These are phyloP conservation scores for Moelleriella libera DNA, from an alignment of 2,329 filamentous ascomycete genomes.

Conservation along the genomic window DNA sequence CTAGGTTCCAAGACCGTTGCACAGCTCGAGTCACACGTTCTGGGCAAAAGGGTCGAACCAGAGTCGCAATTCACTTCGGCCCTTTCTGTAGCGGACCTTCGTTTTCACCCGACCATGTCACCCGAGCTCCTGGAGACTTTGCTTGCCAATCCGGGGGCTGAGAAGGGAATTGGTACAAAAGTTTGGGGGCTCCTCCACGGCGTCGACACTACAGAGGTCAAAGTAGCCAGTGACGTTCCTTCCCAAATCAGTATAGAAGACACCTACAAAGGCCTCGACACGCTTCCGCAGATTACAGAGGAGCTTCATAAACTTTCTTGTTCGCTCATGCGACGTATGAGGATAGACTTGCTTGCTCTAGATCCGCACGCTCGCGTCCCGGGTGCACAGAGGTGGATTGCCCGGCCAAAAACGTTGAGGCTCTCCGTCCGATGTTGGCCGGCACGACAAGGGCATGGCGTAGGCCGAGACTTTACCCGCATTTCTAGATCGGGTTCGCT, in stretches of 20 bases:
- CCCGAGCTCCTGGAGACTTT: slow-evolving; percentile 52
- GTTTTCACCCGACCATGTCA: slow-evolving; percentile 47
- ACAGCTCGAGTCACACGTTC: slow-evolving; percentile 40
- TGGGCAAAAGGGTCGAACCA: slow-evolving; percentile 15
- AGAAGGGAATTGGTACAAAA: slow-evolving; percentile 55
- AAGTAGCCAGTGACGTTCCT: slow-evolving; percentile 56
- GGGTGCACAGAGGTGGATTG: slow-evolving; percentile 47
- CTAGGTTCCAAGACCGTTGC: slow-evolving; percentile 57
- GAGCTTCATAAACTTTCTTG: slow-evolving; percentile 55
- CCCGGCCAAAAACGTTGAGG: slow-evolving; percentile 67
- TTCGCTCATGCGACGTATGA: slow-evolving; percentile 67
- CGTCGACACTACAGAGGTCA: slow-evolving; percentile 61
- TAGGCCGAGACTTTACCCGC: slow-evolving; percentile 48
- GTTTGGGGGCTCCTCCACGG: slow-evolving; percentile 74
- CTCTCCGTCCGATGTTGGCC: slow-evolving; percentile 57
- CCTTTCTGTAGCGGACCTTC: slow-evolving; percentile 52
- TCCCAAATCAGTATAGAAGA: slow-evolving; percentile 92
- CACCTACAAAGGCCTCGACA: slow-evolving; percentile 64
- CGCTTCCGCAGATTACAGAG: slow-evolving; percentile 44
- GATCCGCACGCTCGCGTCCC: slow-evolving; percentile 21
- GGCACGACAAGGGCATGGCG: slow-evolving; percentile 19
- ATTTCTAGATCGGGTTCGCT: slow-evolving; percentile 63
- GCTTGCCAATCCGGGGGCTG: slow-evolving; percentile 54
- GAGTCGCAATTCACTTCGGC: slow-evolving; percentile 23
- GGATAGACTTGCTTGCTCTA: slow-evolving; percentile 52